Evolutionary conservation across 2,329 filamentous ascomycete genomes (phyloP).

Genomic region (Neonectria ditissima): DNA sequence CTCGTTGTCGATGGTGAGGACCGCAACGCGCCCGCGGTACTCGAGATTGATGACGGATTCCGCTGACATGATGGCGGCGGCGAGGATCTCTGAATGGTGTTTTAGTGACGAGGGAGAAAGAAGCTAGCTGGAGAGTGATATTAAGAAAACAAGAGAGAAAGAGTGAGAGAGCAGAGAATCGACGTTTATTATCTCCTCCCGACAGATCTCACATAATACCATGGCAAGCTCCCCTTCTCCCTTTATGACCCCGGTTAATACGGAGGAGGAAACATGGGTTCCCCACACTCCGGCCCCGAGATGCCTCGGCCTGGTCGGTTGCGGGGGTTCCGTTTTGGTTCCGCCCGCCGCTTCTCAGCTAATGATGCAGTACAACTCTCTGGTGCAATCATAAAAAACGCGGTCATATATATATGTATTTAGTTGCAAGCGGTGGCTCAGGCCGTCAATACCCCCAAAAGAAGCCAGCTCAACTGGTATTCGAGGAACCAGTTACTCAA

Average conservation of each 20-base stretch:
- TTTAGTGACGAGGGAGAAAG: not conserved
- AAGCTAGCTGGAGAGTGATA: not conserved
- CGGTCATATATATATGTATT: not conserved
- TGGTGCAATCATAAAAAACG: not conserved
- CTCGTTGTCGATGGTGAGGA: constrained; percentile 87
- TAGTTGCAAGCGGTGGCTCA: not conserved
- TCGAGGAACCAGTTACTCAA: constrained; percentile 2
- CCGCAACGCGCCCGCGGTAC: constrained; percentile 62
- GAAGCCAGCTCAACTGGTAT: constrained; percentile 7
- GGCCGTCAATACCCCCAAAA: not conserved
- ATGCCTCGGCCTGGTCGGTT: constrained; percentile 38
- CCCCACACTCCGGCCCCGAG: constrained; percentile 39
- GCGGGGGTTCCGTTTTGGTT: constrained; percentile 9
- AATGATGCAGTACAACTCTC: constrained; percentile 11
- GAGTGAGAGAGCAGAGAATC: not conserved
- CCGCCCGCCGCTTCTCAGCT: not conserved
- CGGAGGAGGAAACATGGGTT: constrained; percentile 17
- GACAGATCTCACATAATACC: not conserved
- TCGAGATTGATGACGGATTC: constrained; percentile 52
- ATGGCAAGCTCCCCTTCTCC: not conserved
- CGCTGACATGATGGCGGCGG: constrained; percentile 31
- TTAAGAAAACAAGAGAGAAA: not conserved
- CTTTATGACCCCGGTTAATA: constrained; percentile 1
- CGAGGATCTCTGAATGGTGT: not conserved
- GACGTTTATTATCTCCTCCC: not conserved